These are phyloP conservation scores for Kuraishia piskuri DNA, from an alignment of 805 yeast species.

Conservation along the genomic window DNA sequence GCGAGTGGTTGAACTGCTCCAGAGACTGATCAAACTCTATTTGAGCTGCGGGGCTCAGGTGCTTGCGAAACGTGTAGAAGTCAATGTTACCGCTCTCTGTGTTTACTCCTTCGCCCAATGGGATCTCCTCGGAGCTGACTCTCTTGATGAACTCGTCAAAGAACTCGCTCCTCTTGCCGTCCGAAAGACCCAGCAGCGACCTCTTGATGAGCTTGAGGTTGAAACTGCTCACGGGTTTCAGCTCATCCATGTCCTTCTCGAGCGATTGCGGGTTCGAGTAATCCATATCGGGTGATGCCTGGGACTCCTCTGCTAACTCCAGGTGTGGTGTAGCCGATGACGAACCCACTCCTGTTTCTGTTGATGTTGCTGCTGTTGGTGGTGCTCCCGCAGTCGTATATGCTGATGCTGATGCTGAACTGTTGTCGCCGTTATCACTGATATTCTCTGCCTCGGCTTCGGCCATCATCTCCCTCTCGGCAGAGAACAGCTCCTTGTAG, in stretches of 20 bases:
- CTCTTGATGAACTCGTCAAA: slow-evolving; percentile 4
- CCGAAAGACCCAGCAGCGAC: slow-evolving; percentile 45
- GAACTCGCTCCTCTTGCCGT: neutral
- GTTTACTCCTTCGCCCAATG: slow-evolving; percentile 10
- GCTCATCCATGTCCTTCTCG: slow-evolving; percentile 43
- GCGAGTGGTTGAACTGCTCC: slow-evolving; percentile 60
- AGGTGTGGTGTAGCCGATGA: no score
- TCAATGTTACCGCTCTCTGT: slow-evolving; percentile 29
- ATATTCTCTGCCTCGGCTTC: no score
- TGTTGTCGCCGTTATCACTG: neutral
- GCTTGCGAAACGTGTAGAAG: slow-evolving; percentile 58
- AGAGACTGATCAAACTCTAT: slow-evolving; percentile 55
- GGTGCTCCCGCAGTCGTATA: no score
- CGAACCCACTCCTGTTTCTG: no score
- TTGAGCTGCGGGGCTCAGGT: slow-evolving; percentile 38
- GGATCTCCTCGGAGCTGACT: slow-evolving; percentile 16
- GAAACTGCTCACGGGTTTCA: slow-evolving; percentile 63
- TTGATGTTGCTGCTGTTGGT: no score
- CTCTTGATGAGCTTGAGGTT: slow-evolving; percentile 77
- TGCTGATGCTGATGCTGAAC: no score
- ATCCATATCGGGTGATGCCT: no score
- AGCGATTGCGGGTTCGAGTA: slow-evolving; percentile 27
- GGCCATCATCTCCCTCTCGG: slow-evolving; percentile 8
- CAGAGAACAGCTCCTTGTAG: slow-evolving; percentile 20
- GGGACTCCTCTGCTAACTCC: no score